A percentile compares a stretch with the other conserved stretches of the same genome.
Evolutionary conservation across 2,329 filamentous ascomycete species (phyloP).

Genomic region (Colletotrichum nymphaeae): DNA sequence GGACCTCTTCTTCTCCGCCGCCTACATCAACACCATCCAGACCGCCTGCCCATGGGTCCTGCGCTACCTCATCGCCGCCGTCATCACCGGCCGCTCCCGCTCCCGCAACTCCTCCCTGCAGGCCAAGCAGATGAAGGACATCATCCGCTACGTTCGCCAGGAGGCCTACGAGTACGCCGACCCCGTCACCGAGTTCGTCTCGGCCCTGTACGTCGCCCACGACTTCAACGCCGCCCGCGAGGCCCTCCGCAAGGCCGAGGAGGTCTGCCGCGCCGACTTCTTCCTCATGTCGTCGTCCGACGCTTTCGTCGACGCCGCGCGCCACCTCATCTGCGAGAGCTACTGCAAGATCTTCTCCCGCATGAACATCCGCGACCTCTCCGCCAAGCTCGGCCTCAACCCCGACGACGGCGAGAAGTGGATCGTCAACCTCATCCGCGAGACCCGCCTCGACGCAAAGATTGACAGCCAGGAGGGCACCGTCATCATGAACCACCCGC

Average conservation of each 20-base stretch:
- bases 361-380: constrained; percentile 98
- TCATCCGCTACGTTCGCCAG: constrained; percentile 94
- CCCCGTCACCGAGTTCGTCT: constrained; percentile 95
- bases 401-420: constrained; percentile 99
- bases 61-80: constrained; percentile 91
- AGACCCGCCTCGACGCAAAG: constrained; percentile 97
- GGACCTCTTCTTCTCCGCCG: constrained; percentile 95
- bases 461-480: constrained; percentile 99
- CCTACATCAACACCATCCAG: constrained; percentile 99
- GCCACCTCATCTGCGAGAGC: constrained; percentile 97
- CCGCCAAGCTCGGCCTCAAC: constrained; percentile 88
- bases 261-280: constrained; percentile 93
- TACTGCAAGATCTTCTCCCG: constrained; percentile 99
- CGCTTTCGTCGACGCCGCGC: constrained; percentile 90
- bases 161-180: constrained; percentile 98
- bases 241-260: constrained; percentile 88
- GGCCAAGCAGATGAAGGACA: constrained; percentile 98
- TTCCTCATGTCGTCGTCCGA: constrained; percentile 90
- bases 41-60: constrained; percentile 97
- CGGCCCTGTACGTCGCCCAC: constrained; percentile 88
- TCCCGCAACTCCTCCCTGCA: constrained; percentile 85
- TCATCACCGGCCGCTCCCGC: constrained; percentile 91
- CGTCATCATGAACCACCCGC: constrained; percentile 99
- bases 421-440: constrained; percentile 99
- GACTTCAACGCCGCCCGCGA: constrained; percentile 94